Base-by-base conservation (phyloP, 2,329 filamentous ascomycete genomes). In the Botrytis porri region DNA sequence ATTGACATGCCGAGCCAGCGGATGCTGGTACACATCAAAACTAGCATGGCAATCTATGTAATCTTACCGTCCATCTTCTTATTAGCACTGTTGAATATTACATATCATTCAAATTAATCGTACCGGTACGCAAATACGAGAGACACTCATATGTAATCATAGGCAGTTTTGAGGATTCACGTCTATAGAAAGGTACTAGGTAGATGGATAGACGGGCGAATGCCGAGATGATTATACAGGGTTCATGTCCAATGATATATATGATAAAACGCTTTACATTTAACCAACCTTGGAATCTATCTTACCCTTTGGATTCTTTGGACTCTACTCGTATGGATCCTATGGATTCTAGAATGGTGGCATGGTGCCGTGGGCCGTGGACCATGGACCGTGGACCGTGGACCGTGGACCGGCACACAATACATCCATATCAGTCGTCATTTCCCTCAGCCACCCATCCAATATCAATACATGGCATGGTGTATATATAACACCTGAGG, bases 1-100 rank as follows among this genome's bases (percentile, higher is more conserved):
- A 54, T n/a, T 43, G 39, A 29, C 7, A 43, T 69, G 65, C 65
- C 65, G 48, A 69, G 65, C 65, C 41, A 39, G n/a, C 48, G n/a
- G 48, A 54, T 54, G 22, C 51, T 39, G 22, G 22, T 66, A n/a
- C 10, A 41, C 2, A 4, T 63, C 61, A 14, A 20, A 63, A 43
- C 3, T 25, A 43, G 32, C 16, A n/a, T 22, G 25, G 37, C 37
- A 63, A 63, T 63, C 25, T 39, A n/a, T 43, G 22, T 12, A 29
- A n/a, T n/a, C 16, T 8, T 43, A 29, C 61, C n/a, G n/a, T n/a
- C n/a, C n/a, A 57, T 18, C 51, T 63, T 29, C 37, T 63, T 62
- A 25, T 29, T 63, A 43, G 60, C 60, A 63, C 41, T 9, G 37
- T 29, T 20, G 60, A 63, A 29, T 25, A 14, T 43, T 39, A 7